Evolutionary conservation across 1,139 yeast species (phyloP).

Genomic region (Taphrina wiesneri): DNA sequence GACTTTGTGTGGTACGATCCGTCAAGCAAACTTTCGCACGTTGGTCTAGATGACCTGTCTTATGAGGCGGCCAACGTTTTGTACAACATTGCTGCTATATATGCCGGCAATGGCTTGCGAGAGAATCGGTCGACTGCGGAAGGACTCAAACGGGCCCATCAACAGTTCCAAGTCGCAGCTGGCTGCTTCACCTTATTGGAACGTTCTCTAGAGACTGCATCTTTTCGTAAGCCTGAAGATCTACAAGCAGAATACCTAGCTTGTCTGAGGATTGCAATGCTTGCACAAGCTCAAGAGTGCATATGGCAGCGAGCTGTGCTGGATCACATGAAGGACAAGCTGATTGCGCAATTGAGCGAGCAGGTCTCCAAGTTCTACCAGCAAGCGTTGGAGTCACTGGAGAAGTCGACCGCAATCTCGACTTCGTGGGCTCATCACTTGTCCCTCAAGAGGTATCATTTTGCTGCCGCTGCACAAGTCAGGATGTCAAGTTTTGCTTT

Average conservation of each 20-base stretch:
- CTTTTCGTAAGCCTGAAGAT: constrained; percentile 48
- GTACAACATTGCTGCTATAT: constrained; percentile 68
- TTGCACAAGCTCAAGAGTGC: constrained; percentile 86
- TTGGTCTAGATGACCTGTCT: constrained; percentile 42
- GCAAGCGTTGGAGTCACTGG: constrained; percentile 46
- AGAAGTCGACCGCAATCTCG: constrained; percentile 3
- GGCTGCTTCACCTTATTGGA: constrained; percentile 56
- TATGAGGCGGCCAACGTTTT: constrained; percentile 65
- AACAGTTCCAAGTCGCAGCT: constrained; percentile 65
- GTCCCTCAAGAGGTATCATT: constrained; percentile 61
- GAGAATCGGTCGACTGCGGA: constrained; percentile 53
- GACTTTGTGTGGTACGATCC: neutral
- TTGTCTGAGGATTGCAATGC: constrained; percentile 54
- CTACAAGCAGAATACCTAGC: constrained; percentile 51
- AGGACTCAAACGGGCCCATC: constrained; percentile 64
- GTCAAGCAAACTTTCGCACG: neutral
- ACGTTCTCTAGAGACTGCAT: constrained; percentile 41
- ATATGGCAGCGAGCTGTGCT: constrained; percentile 74
- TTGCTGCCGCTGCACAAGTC: constrained; percentile 67
- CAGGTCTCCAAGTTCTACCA: constrained; percentile 64
- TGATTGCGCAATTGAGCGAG: constrained; percentile 63
- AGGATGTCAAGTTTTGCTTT: constrained; percentile 58
- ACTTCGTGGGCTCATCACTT: constrained; percentile 65
- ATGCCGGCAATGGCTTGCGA: constrained; percentile 57
- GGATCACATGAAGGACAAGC: constrained; percentile 59